Base-by-base conservation (phyloP, 208 protist genomes). In the Endotrypanum monterogeii region DNA sequence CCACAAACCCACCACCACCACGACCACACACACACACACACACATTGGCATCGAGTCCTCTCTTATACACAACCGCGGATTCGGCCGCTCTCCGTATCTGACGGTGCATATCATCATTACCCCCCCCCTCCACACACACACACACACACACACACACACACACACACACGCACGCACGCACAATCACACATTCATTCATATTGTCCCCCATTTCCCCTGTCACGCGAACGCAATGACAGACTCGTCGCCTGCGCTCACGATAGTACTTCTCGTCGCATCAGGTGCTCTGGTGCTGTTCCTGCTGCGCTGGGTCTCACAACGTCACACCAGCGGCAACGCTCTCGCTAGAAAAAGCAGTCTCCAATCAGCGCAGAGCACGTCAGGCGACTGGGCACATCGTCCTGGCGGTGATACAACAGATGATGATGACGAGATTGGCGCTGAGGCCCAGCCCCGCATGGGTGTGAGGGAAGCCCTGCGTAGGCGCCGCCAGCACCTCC, bases 221-320 rank as follows among this genome's bases (percentile, higher is more conserved):
- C 44, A 14, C 44, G 8, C 8, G 60, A 20, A 18, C 25, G n/a
- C 41, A 25, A 80, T 80, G 75, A 67, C 75, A 8, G 61, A 32
- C 11, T 30, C 50, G 7, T 65, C 67, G 23, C 52, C 74, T 5
- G 37, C 62, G 6, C 60, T 68, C 1, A 61, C 75, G 6, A 54
- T 48, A 48, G 8, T 48, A 48, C 44, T 48, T 14, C 8, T 48
- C 5, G 44, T 5, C 12, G 44, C 12, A 5, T 5, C 12, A 11
- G 44, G 44, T 48, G 44, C 44, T 48, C 44, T 55, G 7, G 32
- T 80, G 25, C 2, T 80, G 16, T 54, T 80, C 25, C 46, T 80
- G n/a, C 50, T 74, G 5, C 54, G 39, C 8, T 71, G 60, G 61
- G 46, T 74, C 51, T 56, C 56, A 28, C 28, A 66, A 32, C 58